phyloP scores from a whole-genome alignment of 768 basidiomycete species.

The Tephrocybe sp. region DNA sequence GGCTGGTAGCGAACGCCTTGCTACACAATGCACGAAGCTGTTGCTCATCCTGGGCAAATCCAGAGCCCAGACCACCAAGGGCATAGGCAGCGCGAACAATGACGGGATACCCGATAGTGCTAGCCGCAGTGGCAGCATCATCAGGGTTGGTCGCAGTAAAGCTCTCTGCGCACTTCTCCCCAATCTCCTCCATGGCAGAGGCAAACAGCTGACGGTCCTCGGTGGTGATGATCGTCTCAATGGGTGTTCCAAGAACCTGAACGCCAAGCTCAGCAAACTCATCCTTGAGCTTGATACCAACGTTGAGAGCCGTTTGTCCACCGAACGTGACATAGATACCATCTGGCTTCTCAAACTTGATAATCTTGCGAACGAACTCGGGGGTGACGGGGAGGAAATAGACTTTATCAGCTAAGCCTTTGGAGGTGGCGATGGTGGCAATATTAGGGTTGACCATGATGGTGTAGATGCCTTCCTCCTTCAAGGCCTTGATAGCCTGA shows the following conservation, averaged over 20 bases:
- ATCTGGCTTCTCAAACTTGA: conserved; percentile 98
- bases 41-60: conserved; percentile 93
- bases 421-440: conserved; percentile 96
- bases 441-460: conserved; percentile 99
- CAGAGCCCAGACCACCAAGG: conserved; percentile 91
- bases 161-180: conserved; percentile 92
- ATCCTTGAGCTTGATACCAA: conserved; percentile 97
- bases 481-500: conserved; percentile 98
- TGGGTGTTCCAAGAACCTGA: conserved; percentile 93
- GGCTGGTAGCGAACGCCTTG: conserved; percentile 96
- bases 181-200: conserved; percentile 90
- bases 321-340: conserved; percentile 99
- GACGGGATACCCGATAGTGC: conserved; percentile 87
- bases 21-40: conserved; percentile 85
- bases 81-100: conserved; percentile 97
- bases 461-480: conserved; percentile 98
- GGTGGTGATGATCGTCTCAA: conserved; percentile 95
- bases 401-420: conserved; percentile 97
- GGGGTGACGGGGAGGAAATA: conserved; percentile 99
- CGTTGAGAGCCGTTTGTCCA: conserved; percentile 95
- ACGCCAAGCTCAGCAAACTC: conserved; percentile 90
- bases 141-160: conserved; percentile 81
- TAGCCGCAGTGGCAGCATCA: conserved; percentile 82
- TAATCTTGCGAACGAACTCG: conserved; percentile 96
- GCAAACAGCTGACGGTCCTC: conserved; percentile 96